Percentiles rank a stretch among this genome's conserved stretches.
These are phyloP conservation scores for Schwanniomyces polymorphus DNA, from an alignment of 805 yeast genomes.

Conservation along the genomic window DNA sequence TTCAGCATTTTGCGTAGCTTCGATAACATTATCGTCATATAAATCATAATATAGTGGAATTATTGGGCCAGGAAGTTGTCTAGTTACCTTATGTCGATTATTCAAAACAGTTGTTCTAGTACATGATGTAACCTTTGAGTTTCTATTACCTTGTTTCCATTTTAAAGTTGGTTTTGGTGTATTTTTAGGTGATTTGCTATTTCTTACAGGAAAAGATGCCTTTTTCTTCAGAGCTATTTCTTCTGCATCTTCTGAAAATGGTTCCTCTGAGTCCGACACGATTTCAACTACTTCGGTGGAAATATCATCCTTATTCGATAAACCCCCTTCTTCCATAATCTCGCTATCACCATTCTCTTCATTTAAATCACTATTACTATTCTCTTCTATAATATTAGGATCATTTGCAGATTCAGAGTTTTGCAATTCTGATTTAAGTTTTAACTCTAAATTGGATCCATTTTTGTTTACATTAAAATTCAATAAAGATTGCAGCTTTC, in stretches of 20 bases:
- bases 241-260: background rate
- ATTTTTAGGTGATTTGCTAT: background rate
- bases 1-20: constrained; percentile 10
- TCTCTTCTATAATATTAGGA: background rate
- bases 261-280: background rate
- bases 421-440: background rate
- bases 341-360: background rate
- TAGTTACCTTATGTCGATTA: constrained; percentile 24
- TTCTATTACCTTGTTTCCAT: background rate
- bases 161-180: background rate
- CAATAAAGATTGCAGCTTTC: constrained; percentile 17
- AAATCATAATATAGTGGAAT: constrained; percentile 32
- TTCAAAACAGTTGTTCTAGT: constrained; percentile 33
- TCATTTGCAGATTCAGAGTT: background rate
- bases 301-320: background rate
- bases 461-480: constrained; percentile 4
- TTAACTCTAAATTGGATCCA: background rate
- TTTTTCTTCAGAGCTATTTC: background rate
- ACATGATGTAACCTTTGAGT: constrained; percentile 4
- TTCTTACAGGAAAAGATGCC: background rate
- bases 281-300: background rate
- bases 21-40: constrained; percentile 36
- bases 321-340: background rate
- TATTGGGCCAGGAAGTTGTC: constrained; percentile 42
- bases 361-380: background rate